phyloP scores from a whole-genome alignment of 1,284 basidiomycete genomes.

The Exobasidium cylindrosporum region DNA sequence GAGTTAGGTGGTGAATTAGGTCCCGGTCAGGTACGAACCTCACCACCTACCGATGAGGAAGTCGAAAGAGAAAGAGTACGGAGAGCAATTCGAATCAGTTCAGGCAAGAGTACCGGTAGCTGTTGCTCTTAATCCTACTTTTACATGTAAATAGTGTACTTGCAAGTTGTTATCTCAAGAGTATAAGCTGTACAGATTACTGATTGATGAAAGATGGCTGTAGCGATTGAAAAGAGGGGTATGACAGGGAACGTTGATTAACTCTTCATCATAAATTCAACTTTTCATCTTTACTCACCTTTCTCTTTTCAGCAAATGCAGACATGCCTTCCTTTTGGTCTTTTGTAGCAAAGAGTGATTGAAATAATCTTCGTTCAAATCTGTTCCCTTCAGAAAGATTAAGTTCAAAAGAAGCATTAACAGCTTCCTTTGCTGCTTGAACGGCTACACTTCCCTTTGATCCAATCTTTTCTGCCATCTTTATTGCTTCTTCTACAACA shows the following conservation, averaged over 20 bases:
- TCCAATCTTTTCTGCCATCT: conserved; percentile 76
- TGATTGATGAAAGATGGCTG: conserved; percentile 41
- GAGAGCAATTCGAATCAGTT: conserved; percentile 9
- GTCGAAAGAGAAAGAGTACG: conserved; percentile 1
- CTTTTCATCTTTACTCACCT: conserved; percentile 50
- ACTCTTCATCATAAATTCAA: not conserved
- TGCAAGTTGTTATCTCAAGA: too few species aligned
- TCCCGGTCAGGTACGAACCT: not conserved
- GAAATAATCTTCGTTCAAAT: conserved; percentile 87
- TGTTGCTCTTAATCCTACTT: conserved; percentile 12
- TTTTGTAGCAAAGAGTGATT: conserved; percentile 84
- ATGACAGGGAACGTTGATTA: not conserved
- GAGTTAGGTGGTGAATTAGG: not conserved
- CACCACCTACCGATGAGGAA: conserved; percentile 10
- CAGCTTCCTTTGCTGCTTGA: conserved; percentile 89
- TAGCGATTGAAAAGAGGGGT: not conserved
- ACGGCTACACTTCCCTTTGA: conserved; percentile 80
- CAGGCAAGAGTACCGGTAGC: conserved; percentile 5
- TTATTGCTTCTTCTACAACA: conserved; percentile 84
- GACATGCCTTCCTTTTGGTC: conserved; percentile 98
- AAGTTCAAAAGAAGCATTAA: conserved; percentile 84
- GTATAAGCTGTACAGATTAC: too few species aligned
- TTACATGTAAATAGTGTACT: too few species aligned
- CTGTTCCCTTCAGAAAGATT: conserved; percentile 77
- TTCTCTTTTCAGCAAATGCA: conserved; percentile 97